phyloP scores from a whole-genome alignment of 495 filamentous ascomycete genomes.

The Penicillium longicatenatum region DNA sequence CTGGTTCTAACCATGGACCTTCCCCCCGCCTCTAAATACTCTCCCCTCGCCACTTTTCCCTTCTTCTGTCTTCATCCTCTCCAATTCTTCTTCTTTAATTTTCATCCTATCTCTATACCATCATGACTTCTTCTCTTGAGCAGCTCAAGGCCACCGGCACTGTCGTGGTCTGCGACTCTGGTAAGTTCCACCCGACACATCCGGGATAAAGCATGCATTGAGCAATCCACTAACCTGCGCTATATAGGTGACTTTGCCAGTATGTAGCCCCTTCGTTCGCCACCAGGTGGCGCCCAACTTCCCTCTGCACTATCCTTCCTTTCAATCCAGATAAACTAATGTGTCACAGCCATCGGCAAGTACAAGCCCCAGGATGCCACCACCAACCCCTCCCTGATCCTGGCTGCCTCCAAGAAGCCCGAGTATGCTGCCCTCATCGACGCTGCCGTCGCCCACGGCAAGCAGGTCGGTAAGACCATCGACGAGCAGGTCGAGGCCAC shows the following conservation, averaged over 20 bases:
- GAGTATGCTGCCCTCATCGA: conserved; percentile 96
- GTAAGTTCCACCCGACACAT: conserved; percentile 52
- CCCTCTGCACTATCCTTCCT: not conserved
- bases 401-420: conserved; percentile 96
- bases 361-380: conserved; percentile 99
- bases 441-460: conserved; percentile 80
- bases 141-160: conserved; percentile 97
- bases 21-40: conserved; percentile 32
- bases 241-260: conserved; percentile 74
- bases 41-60: conserved; percentile 33
- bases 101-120: conserved; percentile 27
- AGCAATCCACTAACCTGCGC: conserved; percentile 22
- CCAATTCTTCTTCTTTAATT: not conserved
- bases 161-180: conserved; percentile 94
- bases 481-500: conserved; percentile 80
- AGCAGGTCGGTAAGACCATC: conserved; percentile 63
- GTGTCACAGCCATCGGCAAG: conserved; percentile 83
- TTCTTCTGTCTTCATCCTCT: conserved; percentile 14
- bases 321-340: conserved; percentile 19
- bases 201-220: conserved; percentile 7
- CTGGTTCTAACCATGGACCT: conserved; percentile 16
- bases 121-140: conserved; percentile 85
- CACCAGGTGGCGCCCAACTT: not conserved
- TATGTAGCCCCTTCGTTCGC: conserved; percentile 44
- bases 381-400: conserved; percentile 97